Evolutionary conservation across 2,329 filamentous ascomycete species (phyloP).

Genomic region (Monosporascus cannonballus): DNA sequence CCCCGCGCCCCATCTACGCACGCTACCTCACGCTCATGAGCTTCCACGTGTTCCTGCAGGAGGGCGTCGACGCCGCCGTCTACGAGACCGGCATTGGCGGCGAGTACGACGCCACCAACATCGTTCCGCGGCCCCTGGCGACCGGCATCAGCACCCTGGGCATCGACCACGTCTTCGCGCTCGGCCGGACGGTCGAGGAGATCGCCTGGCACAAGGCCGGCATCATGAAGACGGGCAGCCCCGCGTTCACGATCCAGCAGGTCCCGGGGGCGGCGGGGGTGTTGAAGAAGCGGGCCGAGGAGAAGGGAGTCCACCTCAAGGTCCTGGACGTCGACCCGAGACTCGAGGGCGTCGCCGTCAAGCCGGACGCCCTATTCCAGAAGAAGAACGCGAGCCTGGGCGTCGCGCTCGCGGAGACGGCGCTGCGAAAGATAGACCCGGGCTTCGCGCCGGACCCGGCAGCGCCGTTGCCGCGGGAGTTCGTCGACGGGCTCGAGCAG

Average conservation of each 20-base stretch:
- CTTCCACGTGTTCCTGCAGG: slow-evolving; percentile 59
- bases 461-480: slow-evolving; percentile 49
- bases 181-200: slow-evolving; percentile 57
- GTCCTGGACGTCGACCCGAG: slow-evolving; percentile 41
- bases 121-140: slow-evolving; percentile 51
- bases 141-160: slow-evolving; percentile 60
- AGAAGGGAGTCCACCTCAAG: slow-evolving; percentile 42
- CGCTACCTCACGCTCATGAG: slow-evolving; percentile 60
- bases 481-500: slow-evolving; percentile 66
- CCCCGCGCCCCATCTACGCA: slow-evolving; percentile 49
- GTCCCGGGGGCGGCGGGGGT: slow-evolving; percentile 38
- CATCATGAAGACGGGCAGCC: slow-evolving; percentile 56
- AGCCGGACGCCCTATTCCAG: slow-evolving; percentile 51
- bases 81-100: slow-evolving; percentile 65
- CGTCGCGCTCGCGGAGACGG: slow-evolving; percentile 45
- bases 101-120: slow-evolving; percentile 63
- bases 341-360: slow-evolving; percentile 40
- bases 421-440: slow-evolving; percentile 39
- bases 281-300: slow-evolving; percentile 42
- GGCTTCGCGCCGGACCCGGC: slow-evolving; percentile 15
- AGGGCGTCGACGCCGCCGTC: slow-evolving; percentile 56
- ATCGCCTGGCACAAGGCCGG: slow-evolving; percentile 73
- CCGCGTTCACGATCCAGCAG: slow-evolving; percentile 54
- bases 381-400: slow-evolving; percentile 48
- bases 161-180: slow-evolving; percentile 59